A percentile compares a stretch with the other conserved stretches of the same genome.
phyloP scores from a whole-genome alignment of 306 rosid genomes.

The Casuarina cunninghamiana region DNA sequence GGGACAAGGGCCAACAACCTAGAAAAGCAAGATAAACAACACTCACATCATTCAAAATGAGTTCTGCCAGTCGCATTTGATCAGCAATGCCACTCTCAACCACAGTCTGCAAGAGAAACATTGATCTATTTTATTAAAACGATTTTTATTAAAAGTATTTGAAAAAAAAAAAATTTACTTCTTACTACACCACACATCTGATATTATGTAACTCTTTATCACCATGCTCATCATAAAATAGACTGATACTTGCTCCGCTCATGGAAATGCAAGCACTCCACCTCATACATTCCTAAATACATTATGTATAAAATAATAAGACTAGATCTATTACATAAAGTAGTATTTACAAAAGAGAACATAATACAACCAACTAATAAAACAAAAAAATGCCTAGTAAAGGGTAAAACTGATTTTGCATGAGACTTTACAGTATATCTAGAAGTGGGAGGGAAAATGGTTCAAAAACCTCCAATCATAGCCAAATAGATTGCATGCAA shows the following conservation, averaged over 20 bases:
- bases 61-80: slow-evolving; percentile 81
- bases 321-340: background rate
- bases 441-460: background rate
- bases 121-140: slow-evolving; percentile 12
- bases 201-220: background rate
- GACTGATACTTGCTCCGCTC: background rate
- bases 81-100: slow-evolving; percentile 87
- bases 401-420: background rate
- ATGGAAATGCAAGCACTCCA: background rate
- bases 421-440: background rate
- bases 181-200: background rate
- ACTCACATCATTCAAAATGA: slow-evolving; percentile 84
- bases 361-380: background rate
- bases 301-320: background rate
- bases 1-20: slow-evolving; percentile 21
- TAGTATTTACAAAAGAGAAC: background rate
- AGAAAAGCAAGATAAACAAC: slow-evolving; percentile 24
- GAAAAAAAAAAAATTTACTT: background rate
- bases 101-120: slow-evolving; percentile 61
- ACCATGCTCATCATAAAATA: background rate
- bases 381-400: background rate
- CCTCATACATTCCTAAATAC: background rate
- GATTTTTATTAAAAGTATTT: background rate
- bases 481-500: background rate
- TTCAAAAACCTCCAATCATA: background rate